Base-by-base conservation (phyloP, 202 grass and related monocot species). In the Setaria italica region DNA sequence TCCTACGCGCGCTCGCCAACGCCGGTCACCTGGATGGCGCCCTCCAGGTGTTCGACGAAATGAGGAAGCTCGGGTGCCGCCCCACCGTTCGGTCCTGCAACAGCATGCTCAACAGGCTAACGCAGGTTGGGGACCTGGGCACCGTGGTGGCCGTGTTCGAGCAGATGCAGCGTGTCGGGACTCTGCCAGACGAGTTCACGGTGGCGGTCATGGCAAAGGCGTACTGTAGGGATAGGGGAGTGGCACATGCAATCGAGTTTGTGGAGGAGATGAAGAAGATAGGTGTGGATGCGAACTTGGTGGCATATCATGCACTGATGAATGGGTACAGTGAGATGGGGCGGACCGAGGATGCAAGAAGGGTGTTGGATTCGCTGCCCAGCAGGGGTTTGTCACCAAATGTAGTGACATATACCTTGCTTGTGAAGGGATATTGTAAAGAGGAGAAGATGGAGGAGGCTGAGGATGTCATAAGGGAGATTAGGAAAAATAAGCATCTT, bases 361-460 rank as follows among this genome's bases (percentile, higher is more conserved):
- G 80, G 79, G 39, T 94, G 39, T 87, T 95, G 33, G 76, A 83
- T 5, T 86, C 45, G 1, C 86, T 97, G 55, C 25, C 45, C 59
- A 11, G 35, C 50, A 94, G 82, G 80, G 86, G 86, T 3, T 86
- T 98, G 39, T 74, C 77, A 49, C 93, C 88, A 0, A 98, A 92
- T 89, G 91, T 94, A 54, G 78, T 92, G 58, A 94, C 91, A 57
- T 95, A 90, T 87, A 95, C 91, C 25, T 85, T 95, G 79, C 88
- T 98, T 84, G 88, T 95, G 16, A 98, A 95, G 83, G 93, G 93
- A 8, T 98, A 94, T 72, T 92, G 93, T 86, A 98, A 94, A 11
- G 82, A 91, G 74, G 88, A 77, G 37, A 88, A 64, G 75, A 50
- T 94, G 84, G 88, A 89, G 65, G 80, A 92, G 77, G 95, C 95